Conservation (phyloP, 148 eudicot species). For the Amaranthus hypochondriacus region DNA sequence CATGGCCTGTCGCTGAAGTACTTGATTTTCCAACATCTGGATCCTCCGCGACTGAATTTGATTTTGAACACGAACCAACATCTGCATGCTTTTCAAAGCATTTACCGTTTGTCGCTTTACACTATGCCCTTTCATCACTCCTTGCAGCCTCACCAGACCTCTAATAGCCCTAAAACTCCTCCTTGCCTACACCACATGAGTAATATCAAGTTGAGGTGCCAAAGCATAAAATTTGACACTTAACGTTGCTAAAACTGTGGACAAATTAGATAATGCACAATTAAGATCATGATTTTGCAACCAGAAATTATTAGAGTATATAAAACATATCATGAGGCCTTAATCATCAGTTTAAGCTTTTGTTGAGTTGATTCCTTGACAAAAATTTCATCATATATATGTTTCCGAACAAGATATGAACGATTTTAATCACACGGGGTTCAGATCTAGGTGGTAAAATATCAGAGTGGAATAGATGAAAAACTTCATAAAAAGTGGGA, state of each 20-base stretch:
- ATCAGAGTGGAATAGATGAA: not conserved
- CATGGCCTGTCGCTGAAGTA: conserved; percentile 49
- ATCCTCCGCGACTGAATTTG: conserved; percentile 85
- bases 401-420: not conserved
- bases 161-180: conserved; percentile 69
- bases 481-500: not conserved
- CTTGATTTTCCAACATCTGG: conserved; percentile 83
- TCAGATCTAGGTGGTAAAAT: not conserved
- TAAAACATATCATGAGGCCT: too few species aligned
- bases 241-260: not conserved
- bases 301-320: not conserved
- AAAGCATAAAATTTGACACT: not conserved
- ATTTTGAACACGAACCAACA: conserved; percentile 81
- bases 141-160: conserved; percentile 91
- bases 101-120: conserved; percentile 81
- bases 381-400: not conserved
- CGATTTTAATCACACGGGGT: not conserved
- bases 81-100: conserved; percentile 90
- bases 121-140: conserved; percentile 81
- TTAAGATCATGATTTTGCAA: not conserved
- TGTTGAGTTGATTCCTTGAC: too few species aligned
- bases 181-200: conserved; percentile 55
- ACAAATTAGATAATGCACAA: not conserved
- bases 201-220: not conserved
- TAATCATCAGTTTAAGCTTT: too few species aligned